phyloP scores from a whole-genome alignment of 225 moss, liverwort and hornwort species.

The Marchantia polymorpha region DNA sequence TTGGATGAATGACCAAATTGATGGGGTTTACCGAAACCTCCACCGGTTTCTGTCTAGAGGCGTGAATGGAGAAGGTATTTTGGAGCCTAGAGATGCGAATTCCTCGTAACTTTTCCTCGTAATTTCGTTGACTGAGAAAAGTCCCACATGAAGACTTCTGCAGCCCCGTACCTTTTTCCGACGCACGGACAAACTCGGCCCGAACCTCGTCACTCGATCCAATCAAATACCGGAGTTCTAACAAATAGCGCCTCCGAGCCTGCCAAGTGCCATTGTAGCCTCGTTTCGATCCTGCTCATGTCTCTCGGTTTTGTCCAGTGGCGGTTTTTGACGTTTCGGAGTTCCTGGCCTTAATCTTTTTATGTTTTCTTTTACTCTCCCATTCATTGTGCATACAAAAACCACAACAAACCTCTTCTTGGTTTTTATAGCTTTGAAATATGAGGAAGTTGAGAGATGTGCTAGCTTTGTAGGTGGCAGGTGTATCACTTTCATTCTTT shows the following conservation, averaged over 20 bases:
- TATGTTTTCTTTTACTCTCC: too few species aligned
- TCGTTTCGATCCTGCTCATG: too few species aligned
- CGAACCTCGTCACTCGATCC: constrained; percentile 1
- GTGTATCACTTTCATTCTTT: too few species aligned
- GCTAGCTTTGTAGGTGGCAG: too few species aligned
- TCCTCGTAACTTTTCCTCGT: background rate
- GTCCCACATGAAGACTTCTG: background rate
- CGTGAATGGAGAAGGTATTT: background rate
- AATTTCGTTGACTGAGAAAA: background rate
- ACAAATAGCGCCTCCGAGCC: background rate
- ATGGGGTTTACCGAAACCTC: background rate
- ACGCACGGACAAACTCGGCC: background rate
- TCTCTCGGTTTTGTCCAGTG: too few species aligned
- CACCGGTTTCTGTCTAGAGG: background rate
- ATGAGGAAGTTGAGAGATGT: too few species aligned
- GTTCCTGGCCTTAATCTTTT: too few species aligned
- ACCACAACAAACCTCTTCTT: too few species aligned
- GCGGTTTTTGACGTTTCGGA: too few species aligned
- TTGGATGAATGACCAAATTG: background rate
- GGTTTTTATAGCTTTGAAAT: too few species aligned
- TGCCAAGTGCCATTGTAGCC: background rate
- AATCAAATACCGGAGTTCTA: background rate
- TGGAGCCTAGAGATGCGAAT: background rate
- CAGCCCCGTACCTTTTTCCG: background rate
- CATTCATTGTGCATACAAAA: too few species aligned